Evolutionary conservation across 805 yeast species (phyloP), one percentile per base, ranked within the genome.

Genomic region (Pichia insulana): DNA sequence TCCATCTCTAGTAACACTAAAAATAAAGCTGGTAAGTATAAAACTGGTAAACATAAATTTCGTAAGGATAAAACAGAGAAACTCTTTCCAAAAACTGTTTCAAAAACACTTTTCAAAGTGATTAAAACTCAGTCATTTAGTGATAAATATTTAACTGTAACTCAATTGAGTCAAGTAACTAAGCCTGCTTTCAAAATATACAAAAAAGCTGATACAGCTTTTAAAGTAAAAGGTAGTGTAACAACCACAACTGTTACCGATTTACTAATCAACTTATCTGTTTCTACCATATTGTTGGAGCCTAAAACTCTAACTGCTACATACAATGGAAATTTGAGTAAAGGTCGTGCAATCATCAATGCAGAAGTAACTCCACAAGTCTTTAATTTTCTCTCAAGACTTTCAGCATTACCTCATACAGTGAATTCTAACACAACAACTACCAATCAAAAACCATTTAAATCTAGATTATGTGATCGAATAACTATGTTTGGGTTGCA

Each of bases 341-440:
- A 40, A 13, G 40, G 45, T 27, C 39, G 36, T 27, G 46, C 40
- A 34, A 35, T 39, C 10, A 46, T 37, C 18, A 50, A 49, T 2
- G 42, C 40, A 20, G 37, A 46, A 6, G 48, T 49, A 17, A 46
- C 12, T 25, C 50, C 2, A 48, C 48, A 30, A 41, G 25, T 22
- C 8, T 22, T 22, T 22, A 22, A 22, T 8, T 22, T 22, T 6
- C 8, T 39, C 20, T 17, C 30, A 5, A 34, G 34, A 22, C 25
- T 22, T 22, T 22, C 25, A 22, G 8, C 25, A 22, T 5, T 22
- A 22, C 25, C 25, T 22, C 7, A 6, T 8, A 6, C 25, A 22
- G 7, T 22, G 7, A 6, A 6, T 22, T 5, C 25, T 22, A 22
- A 22, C 2, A 18, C 30, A 15, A 40, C 34, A 2, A 11, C 19